Base-by-base conservation (phyloP, 2,329 filamentous ascomycete genomes). In the Talaromyces sp. region DNA sequence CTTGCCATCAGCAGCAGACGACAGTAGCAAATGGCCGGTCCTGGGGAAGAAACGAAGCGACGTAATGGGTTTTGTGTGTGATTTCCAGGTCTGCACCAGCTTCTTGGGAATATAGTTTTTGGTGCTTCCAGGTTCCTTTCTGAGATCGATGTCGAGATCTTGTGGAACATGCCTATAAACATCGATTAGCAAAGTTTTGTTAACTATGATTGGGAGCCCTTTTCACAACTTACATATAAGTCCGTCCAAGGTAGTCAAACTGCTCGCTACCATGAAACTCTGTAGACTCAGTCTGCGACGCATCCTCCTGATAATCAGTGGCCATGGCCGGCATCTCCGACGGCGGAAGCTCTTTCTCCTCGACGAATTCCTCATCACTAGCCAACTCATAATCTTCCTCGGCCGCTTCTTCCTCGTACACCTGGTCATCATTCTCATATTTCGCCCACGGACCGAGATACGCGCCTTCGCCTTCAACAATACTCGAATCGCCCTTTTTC, bases 31-130 rank as follows among this genome's bases (percentile, higher is more conserved):
- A 74, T 99, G 95, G 1, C 93, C 93, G 8, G 91, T 93, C 55
- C 78, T 76, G 13, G 95, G 95, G 75, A 99, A 92, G 81, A 99
- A 96, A 29, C 89, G 91, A 61, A 98, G 78, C 26, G 90, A 90
- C 5, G 91, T 96, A 70, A 99, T 89, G 5, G 93, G 87, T 72
- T 95, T 93, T 53, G 84, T 87, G 73, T 95, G 90, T 59, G 87
- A 83, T 76, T 90, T 93, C 90, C 90, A 99, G 29, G 90, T 89
- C 72, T 96, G 89, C 53, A 98, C 82, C 68, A 95, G 82, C 78
- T 96, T 98, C 82, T 96, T 98, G 41, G 95, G 95, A 60, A 96
- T 91, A 72, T 86, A 99, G 75, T 96, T 98, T 71, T 93, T 93
- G 71, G 85, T 76, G 70, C 88, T 92, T 68, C 90, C 90, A 51